Conservation (phyloP, 495 filamentous ascomycete species). For the Elaphomyces granulatus region DNA sequence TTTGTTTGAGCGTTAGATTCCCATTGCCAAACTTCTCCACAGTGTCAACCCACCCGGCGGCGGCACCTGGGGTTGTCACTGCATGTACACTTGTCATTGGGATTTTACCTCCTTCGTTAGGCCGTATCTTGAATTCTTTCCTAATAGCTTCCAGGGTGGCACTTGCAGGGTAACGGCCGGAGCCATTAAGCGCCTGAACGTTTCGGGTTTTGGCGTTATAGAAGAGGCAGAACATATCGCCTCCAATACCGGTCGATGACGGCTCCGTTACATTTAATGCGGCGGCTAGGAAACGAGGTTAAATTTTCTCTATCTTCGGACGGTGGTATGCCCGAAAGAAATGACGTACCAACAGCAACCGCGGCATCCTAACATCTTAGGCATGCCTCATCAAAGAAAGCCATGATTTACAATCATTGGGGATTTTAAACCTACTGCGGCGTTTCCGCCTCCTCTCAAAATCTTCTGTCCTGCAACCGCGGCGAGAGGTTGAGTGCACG, state of each 20-base stretch:
- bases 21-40: slow-evolving; percentile 88
- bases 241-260: slow-evolving; percentile 87
- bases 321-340: background rate
- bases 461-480: slow-evolving; percentile 76
- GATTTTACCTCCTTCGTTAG: slow-evolving; percentile 47
- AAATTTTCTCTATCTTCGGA: background rate
- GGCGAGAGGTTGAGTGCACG: slow-evolving; percentile 83
- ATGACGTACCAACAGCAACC: slow-evolving; percentile 56
- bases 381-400: background rate
- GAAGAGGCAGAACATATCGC: slow-evolving; percentile 95
- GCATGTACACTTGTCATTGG: slow-evolving; percentile 65
- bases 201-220: slow-evolving; percentile 72
- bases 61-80: slow-evolving; percentile 76
- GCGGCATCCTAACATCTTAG: slow-evolving; percentile 63
- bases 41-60: slow-evolving; percentile 88
- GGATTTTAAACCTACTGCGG: slow-evolving; percentile 75
- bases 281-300: slow-evolving; percentile 41
- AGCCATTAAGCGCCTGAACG: slow-evolving; percentile 79
- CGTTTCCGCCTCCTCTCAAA: slow-evolving; percentile 78
- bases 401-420: background rate
- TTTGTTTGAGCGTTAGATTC: slow-evolving; percentile 60
- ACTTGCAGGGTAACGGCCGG: slow-evolving; percentile 61
- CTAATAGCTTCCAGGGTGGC: slow-evolving; percentile 55
- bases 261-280: slow-evolving; percentile 90
- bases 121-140: slow-evolving; percentile 49